Evolutionary conservation across 2,329 filamentous ascomycete genomes (phyloP), one percentile per base, ranked within the genome.

Genomic region (Beauveria caledonica): DNA sequence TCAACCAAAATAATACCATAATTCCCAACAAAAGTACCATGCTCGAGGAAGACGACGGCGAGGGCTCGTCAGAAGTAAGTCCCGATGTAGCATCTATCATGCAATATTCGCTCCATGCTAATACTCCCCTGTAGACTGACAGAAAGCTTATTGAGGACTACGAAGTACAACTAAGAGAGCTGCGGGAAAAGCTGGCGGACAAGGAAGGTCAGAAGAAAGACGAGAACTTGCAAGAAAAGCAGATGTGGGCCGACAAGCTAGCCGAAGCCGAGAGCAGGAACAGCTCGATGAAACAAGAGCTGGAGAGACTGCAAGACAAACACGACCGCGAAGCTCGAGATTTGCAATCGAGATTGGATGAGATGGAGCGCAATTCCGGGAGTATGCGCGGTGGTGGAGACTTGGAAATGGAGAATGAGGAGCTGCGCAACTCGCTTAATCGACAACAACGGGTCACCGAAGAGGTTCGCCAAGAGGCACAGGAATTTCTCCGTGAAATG

Each of bases 21-120:
- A 89, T 97, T 36, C 94, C 94, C 0, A 97, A 97, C 71, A 99
- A 97, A 76, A 96, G 93, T 68, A 97, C 90, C 0, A 92, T 97
- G 87, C 86, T 97, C 1, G 94, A 99, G 72, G 94, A 97, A 70
- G 92, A 96, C 65, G 92, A 96, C 66, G 90, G 90, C 64, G 79
- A 79, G 54, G 81, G 87, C 59, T 83, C 80, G 21, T 75, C 73
- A 61, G 77, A 80, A 69, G 77, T 80, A 66, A 62, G 73, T 67
- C 17, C 2, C 9, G 29, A 15, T 15, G 3, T 5, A 9, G 5
- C n/a, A 19, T 21, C 1, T 11, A 36, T 21, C n/a, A 15, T 17
- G 13, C 19, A 25, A 15, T 21, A 50, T 17, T 5, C 17, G 5
- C 11, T n/a, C 21, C 39, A 40, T 36, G 36, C 51, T 59, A 39